Evolutionary conservation across 495 filamentous ascomycete genomes (phyloP).

Genomic region (Lasiosphaeris hirsuta): DNA sequence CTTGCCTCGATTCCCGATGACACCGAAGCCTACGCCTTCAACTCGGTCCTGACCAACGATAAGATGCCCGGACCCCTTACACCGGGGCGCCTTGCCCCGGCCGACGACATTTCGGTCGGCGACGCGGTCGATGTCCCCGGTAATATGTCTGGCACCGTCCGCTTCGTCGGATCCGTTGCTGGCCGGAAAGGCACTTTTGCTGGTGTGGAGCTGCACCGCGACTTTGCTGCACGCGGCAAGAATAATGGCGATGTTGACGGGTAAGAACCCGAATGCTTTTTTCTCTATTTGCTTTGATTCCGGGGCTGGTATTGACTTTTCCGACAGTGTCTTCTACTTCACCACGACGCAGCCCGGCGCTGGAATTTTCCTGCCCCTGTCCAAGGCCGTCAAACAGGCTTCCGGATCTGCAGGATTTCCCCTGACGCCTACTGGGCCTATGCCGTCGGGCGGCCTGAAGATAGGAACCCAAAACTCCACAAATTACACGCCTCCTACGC

Average conservation of each 20-base stretch:
- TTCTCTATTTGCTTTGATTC: background rate
- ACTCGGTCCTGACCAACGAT: slow-evolving; percentile 47
- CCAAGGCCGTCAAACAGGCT: slow-evolving; percentile 70
- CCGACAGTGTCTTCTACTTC: slow-evolving; percentile 72
- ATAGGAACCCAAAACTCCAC: slow-evolving; percentile 47
- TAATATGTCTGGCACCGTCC: slow-evolving; percentile 86
- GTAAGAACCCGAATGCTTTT: slow-evolving; percentile 44
- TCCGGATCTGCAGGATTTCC: slow-evolving; percentile 54
- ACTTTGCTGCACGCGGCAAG: slow-evolving; percentile 81
- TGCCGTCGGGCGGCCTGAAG: slow-evolving; percentile 54
- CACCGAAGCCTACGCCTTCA: slow-evolving; percentile 53
- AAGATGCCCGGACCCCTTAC: slow-evolving; percentile 34
- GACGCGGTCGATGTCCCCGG: slow-evolving; percentile 93
- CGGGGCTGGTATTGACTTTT: background rate
- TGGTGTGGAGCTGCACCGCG: slow-evolving; percentile 85
- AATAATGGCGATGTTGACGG: slow-evolving; percentile 97
- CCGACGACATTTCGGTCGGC: slow-evolving; percentile 62
- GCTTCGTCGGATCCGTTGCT: slow-evolving; percentile 80
- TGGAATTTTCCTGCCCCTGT: slow-evolving; percentile 91
- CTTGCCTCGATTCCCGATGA: slow-evolving; percentile 60
- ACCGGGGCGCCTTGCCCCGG: slow-evolving; percentile 25
- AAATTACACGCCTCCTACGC: slow-evolving; percentile 62
- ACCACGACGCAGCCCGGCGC: slow-evolving; percentile 70
- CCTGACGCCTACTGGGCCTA: slow-evolving; percentile 62
- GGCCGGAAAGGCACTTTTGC: slow-evolving; percentile 91